Evolutionary conservation across 2,329 filamentous ascomycete genomes (phyloP), one percentile per base, ranked within the genome.

Genomic region (Leptographium lundbergii): DNA sequence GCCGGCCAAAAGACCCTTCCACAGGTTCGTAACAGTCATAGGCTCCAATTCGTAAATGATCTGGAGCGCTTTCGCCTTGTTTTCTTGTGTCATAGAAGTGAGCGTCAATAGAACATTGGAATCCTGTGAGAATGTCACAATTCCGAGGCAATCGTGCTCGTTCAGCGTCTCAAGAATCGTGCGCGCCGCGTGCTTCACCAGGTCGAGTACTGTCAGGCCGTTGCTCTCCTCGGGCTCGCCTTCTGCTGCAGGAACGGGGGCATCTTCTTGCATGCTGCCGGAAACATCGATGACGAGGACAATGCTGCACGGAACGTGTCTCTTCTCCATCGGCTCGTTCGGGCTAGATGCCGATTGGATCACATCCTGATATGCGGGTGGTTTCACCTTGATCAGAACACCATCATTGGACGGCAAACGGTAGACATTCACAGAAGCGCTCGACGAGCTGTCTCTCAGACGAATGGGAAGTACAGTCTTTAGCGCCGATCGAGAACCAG

Each of bases 271-370:
- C 82, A 85, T 86, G 68, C 80, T 84, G 0, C 72, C 74, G 0
- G 82, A 85, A 17, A 84, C 73, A 65, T 85, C 82, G 58, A 85
- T 82, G 19, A 81, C 81, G 3, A 85, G 73, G 2, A 84, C 81
- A 36, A 85, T 78, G 61, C 85, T 81, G 65, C 79, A 82, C 2
- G 80, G 76, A 0, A 78, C 72, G 65, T 80, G 77, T 7, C 65
- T 59, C 2, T 1, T 19, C 4, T 2, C 42, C 7, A 6, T 19
- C 17, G 19, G 42, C 17, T 1, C 19, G 5, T 19, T 14, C 39
- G 1, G 39, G 19, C 19, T 19, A 19, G 22, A 25, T n/a, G 24
- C 10, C 50, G 56, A 51, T 24, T 32, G 45, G 11, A 36, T 14
- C 4, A 13, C 11, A 42, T 13, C 54, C 7, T 42, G 42, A 13